Evolutionary conservation across 345 rosid genomes (phyloP), one percentile per base, ranked within the genome.

Genomic region (Erucastrum elatum): DNA sequence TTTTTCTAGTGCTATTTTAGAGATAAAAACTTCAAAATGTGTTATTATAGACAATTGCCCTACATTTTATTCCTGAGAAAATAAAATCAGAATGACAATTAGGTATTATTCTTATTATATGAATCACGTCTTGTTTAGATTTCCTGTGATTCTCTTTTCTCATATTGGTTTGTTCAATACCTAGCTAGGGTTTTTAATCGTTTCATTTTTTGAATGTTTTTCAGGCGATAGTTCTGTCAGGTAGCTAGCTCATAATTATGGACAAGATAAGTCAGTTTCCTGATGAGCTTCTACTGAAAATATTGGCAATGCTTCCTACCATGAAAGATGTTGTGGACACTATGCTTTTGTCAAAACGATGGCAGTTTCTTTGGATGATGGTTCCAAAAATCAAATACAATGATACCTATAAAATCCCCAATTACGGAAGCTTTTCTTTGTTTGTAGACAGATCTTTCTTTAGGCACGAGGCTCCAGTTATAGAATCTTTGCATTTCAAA

Each of bases 321-420:
- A 49, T 68, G 15, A 75, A 53, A 55, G 71, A 75, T 25, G 71
- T 65, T 1, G 55, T 75, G 37, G 68, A 13, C 11, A 72, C 76
- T 8, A 72, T 61, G 67, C 60, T 72, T 72, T 29, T 72, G 68
- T 72, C 68, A n/a, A 60, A 72, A 41, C 69, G 77, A 10, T 73
- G 69, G 69, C 9, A 46, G 31, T 73, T 49, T 44, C 64, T 66
- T n/a, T 75, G 72, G 78, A 75, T 8, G 78, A 8, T 35, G 30
- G 29, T 75, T 9, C 78, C 78, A 75, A 56, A 0, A 27, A 13
- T 49, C 55, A 13, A 12, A 49, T 49, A 3, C 30, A 8, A 66
- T 5, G 64, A 65, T 49, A 6, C 1, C 59, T 41, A 39, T 29
- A 67, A 1, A 3, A 21, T 4, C 16, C 5, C 11, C 2, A 12